Evolutionary conservation across 768 basidiomycete genomes (phyloP).

Genomic region (Agaricus blazei): DNA sequence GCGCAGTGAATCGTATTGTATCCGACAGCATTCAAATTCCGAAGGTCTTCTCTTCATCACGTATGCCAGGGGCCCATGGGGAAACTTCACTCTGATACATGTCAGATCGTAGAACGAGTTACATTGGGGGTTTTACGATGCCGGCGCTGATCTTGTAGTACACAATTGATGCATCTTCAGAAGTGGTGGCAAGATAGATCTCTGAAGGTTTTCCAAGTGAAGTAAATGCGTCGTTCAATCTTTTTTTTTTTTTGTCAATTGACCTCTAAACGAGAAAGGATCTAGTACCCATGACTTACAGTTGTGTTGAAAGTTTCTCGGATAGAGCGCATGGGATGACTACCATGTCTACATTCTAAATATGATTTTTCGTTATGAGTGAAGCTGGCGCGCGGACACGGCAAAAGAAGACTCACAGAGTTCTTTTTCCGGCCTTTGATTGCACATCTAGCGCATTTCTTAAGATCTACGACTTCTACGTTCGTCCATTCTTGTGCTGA

Average conservation of each 20-base stretch:
- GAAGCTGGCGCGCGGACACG: not conserved
- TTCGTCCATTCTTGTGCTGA: constrained; percentile 72
- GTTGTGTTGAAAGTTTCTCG: constrained; percentile 59
- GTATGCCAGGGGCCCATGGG: too few relatives aligned
- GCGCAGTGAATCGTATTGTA: too few relatives aligned
- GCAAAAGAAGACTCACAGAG: constrained; percentile 30
- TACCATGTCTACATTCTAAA: constrained; percentile 38
- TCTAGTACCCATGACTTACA: constrained; percentile 32
- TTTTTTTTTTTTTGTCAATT: constrained; percentile 23
- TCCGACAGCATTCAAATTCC: too few relatives aligned
- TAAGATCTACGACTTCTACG: constrained; percentile 60
- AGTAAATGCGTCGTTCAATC: constrained; percentile 47
- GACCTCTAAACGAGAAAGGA: not conserved
- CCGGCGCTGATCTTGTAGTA: constrained; percentile 80
- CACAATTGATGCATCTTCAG: constrained; percentile 77
- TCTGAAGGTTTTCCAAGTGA: constrained; percentile 40
- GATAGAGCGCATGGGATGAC: constrained; percentile 67
- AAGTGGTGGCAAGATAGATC: constrained; percentile 66
- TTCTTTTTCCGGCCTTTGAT: constrained; percentile 55
- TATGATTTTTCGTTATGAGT: not conserved
- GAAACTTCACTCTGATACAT: too few relatives aligned
- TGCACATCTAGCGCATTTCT: constrained; percentile 46
- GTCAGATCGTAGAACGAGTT: not conserved
- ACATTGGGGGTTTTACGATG: constrained; percentile 69
- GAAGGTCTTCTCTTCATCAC: too few relatives aligned